Conservation (phyloP, 164 flowering plant genomes). For the Annona cherimola region DNA sequence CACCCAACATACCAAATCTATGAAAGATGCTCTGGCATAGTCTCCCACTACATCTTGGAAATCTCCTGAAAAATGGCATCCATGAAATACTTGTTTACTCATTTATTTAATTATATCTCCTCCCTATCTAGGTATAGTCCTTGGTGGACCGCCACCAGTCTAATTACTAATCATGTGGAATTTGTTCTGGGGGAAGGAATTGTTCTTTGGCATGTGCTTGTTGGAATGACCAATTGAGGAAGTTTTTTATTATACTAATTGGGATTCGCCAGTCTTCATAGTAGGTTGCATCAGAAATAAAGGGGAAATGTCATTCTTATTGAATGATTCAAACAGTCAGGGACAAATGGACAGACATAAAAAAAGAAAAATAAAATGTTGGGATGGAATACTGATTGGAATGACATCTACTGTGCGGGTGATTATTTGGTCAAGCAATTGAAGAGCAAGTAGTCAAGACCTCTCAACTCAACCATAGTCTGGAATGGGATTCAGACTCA, state of each 20-base stretch:
- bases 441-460: too few species aligned
- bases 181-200: neutral
- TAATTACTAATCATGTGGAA: too few species aligned
- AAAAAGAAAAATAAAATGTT: too few species aligned
- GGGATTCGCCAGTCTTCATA: neutral
- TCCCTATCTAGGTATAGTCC: neutral
- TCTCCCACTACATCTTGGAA: neutral
- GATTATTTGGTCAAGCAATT: too few species aligned
- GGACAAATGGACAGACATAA: too few species aligned
- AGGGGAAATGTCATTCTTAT: neutral
- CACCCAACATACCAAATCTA: neutral
- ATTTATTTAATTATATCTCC: too few species aligned
- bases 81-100: neutral
- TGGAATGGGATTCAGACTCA: too few species aligned
- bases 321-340: neutral
- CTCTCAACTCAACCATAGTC: too few species aligned
- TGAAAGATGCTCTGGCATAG: neutral
- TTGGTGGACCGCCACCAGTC: neutral
- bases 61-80: neutral
- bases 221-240: too few species aligned
- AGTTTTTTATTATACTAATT: too few species aligned
- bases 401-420: too few species aligned
- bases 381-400: too few species aligned
- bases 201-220: neutral
- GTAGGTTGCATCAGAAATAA: neutral